Evolutionary conservation across 129 eudicot species (phyloP).

Genomic region (Flaveria robusta): DNA sequence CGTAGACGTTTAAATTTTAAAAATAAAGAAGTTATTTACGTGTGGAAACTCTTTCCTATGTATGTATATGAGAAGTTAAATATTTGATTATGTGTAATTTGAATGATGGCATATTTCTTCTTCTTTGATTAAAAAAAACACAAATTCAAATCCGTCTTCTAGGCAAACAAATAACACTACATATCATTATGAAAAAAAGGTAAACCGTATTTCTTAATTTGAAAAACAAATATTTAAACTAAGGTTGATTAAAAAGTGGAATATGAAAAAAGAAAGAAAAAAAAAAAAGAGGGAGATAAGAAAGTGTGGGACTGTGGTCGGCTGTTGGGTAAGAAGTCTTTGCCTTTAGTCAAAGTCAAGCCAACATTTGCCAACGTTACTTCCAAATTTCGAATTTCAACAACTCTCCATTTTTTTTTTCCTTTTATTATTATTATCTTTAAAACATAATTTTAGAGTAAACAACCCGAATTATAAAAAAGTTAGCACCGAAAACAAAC

Average conservation of each 20-base stretch:
- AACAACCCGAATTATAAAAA: no score
- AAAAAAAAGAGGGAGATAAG: slow-evolving; percentile 20
- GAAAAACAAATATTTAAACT: neutral
- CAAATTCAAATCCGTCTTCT: neutral
- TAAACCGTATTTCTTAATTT: neutral
- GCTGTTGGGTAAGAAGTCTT: slow-evolving; percentile 45
- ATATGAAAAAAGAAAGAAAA: neutral
- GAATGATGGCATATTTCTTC: no score
- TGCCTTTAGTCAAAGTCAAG: slow-evolving; percentile 62
- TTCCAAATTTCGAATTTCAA: slow-evolving; percentile 21
- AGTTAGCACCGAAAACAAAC: no score
- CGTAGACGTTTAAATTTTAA: no score
- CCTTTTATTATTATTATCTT: no score
- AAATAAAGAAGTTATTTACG: no score
- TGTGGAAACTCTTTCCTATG: no score
- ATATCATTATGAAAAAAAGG: neutral
- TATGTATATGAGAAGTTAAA: no score
- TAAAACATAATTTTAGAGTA: no score
- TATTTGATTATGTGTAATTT: no score
- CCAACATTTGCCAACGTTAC: slow-evolving; percentile 54
- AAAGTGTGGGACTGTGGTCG: slow-evolving; percentile 38
- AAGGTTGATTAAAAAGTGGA: neutral
- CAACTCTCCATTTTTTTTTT: neutral
- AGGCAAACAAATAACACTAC: neutral
- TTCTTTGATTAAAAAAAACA: no score